Conservation (phyloP, 2,329 filamentous ascomycete genomes). For the Parascedosporium putredinis region DNA sequence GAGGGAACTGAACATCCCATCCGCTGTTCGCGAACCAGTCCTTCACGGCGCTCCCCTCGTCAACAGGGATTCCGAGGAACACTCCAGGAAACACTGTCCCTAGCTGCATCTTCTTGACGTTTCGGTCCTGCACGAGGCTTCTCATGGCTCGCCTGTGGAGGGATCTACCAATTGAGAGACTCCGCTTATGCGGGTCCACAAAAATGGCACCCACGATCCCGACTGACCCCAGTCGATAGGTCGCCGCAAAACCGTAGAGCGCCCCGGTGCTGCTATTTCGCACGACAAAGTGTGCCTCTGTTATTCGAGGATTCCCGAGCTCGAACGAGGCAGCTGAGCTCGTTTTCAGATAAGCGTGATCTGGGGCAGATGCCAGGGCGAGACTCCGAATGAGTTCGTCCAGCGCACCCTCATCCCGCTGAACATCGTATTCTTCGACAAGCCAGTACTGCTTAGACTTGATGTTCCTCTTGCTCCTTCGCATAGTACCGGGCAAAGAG, state of each 20-base stretch:
- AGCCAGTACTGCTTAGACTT: slow-evolving; percentile 94
- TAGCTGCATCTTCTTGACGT: slow-evolving; percentile 70
- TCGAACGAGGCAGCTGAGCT: slow-evolving; percentile 68
- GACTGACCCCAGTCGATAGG: slow-evolving; percentile 63
- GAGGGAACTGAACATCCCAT: slow-evolving; percentile 63
- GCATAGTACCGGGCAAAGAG: slow-evolving; percentile 61
- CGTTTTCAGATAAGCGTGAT: slow-evolving; percentile 58
- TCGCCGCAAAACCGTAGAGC: slow-evolving; percentile 85
- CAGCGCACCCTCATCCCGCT: slow-evolving; percentile 63
- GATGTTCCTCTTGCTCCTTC: slow-evolving; percentile 75
- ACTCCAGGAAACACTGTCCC: slow-evolving; percentile 75
- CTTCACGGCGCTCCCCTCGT: slow-evolving; percentile 36
- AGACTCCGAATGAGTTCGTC: slow-evolving; percentile 65
- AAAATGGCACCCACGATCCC: slow-evolving; percentile 80
- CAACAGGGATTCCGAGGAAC: slow-evolving; percentile 69
- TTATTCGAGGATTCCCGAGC: slow-evolving; percentile 56
- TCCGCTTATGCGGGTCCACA: slow-evolving; percentile 76
- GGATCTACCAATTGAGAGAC: slow-evolving; percentile 81
- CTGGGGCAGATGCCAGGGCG: slow-evolving; percentile 55
- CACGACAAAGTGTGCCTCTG: slow-evolving; percentile 83
- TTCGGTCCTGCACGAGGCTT: slow-evolving; percentile 56
- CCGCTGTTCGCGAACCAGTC: slow-evolving; percentile 87
- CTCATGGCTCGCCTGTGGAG: slow-evolving; percentile 78
- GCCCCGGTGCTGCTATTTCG: slow-evolving; percentile 87
- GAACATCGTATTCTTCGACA: slow-evolving; percentile 76